Base-by-base conservation (phyloP, 352 stramenopile genomes). In the Phytophthora idaei region DNA sequence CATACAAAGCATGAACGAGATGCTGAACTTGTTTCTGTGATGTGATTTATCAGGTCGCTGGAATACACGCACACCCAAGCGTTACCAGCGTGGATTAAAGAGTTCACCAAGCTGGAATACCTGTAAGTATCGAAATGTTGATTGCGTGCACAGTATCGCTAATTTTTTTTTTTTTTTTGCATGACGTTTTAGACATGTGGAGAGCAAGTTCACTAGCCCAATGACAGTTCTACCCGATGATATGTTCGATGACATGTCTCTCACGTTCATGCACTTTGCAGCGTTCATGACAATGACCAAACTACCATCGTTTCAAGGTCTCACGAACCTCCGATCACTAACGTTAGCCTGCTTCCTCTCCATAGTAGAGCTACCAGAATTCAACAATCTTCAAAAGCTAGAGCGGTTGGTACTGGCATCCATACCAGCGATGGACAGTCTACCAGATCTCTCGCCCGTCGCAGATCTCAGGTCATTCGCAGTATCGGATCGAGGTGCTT, bases 181-280 rank as follows among this genome's bases (percentile, higher is more conserved):
- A 39, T 14, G 11, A 3, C 2, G 2, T n/a, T 42, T 17, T n/a
- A 42, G 36, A n/a, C 36, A 42, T n/a, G n/a, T 42, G 36, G 36
- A 42, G 12, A 42, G 36, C 36, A 42, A 42, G 8, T 42, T 42
- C n/a, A 42, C 36, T 4, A 42, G 36, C 11, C 36, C 36, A n/a
- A 42, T 42, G 36, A n/a, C 12, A 42, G 36, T 42, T 5, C 15
- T 79, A 1, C 70, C 73, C 0, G 50, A 69, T 15, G 59, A 75
- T 25, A 54, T 83, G 15, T 83, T 81, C 32, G 45, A 71, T 3
- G 39, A 77, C 57, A 80, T 78, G 72, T 65, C 65, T 4, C 75
- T 83, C 34, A 69, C 70, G 4, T 81, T 79, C 17, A 56, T 81
- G 21, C 69, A 77, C 60, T 61, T 83, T 7, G 65, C 53, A 2